phyloP scores from a whole-genome alignment of 352 stramenopile genomes.

The Globisporangium nodosum region DNA sequence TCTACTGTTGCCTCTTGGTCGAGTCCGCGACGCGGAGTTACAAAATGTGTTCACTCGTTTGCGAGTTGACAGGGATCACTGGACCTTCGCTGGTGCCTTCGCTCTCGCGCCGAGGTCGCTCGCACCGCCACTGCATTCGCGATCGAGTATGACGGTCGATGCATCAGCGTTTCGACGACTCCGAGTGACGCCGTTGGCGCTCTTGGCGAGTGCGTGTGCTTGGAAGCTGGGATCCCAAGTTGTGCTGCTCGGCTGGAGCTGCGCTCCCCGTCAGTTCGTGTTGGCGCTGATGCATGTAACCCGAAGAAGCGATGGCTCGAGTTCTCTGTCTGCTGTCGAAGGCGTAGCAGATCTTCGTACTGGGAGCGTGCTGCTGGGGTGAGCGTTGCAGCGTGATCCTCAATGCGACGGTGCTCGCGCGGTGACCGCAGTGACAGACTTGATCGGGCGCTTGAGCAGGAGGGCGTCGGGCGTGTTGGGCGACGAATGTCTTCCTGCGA shows the following conservation, averaged over 20 bases:
- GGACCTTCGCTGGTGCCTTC: too few species aligned
- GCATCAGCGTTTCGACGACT: constrained; percentile 13
- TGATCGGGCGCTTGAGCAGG: neutral
- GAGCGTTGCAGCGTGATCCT: neutral
- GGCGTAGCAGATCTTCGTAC: neutral
- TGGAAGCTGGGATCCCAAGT: neutral
- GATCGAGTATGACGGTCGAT: constrained; percentile 13
- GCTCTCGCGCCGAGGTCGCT: constrained; percentile 11
- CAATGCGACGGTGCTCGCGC: neutral
- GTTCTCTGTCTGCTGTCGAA: neutral
- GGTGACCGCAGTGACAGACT: neutral
- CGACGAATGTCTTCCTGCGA: neutral
- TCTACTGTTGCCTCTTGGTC: too few species aligned
- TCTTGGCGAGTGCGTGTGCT: neutral
- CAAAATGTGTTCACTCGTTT: too few species aligned
- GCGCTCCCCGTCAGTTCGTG: neutral
- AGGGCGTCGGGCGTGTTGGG: constrained; percentile 9
- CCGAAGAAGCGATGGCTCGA: neutral
- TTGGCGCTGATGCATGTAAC: neutral
- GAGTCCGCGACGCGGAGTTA: too few species aligned
- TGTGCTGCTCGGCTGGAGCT: neutral
- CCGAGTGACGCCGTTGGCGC: neutral
- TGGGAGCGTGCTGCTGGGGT: neutral
- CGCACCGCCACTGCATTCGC: neutral
- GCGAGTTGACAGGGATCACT: too few species aligned